Conservation (phyloP, 2,329 filamentous ascomycete genomes). For the Ascochyta rabiei region DNA sequence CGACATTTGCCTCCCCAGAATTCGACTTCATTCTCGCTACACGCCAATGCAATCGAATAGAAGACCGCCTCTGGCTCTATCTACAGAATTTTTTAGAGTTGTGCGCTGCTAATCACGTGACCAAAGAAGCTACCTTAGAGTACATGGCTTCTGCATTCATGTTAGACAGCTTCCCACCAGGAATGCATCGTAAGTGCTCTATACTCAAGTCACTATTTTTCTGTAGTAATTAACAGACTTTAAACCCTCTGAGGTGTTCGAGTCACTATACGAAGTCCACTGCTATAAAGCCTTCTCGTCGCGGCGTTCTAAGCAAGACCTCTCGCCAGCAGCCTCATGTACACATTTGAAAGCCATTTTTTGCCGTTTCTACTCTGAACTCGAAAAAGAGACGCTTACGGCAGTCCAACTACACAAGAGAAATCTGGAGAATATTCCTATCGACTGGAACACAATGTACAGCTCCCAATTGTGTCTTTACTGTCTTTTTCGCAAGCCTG, state of each 20-base stretch:
- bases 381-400: conserved; percentile 9
- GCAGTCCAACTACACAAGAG: conserved; percentile 9
- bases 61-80: not conserved
- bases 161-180: no score
- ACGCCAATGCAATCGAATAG: not conserved
- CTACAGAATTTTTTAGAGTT: no score
- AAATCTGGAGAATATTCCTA: no score
- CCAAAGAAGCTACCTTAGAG: no score
- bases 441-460: conserved; percentile 7
- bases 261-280: no score
- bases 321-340: not conserved
- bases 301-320: not conserved
- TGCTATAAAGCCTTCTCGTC: not conserved
- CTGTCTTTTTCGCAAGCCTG: not conserved
- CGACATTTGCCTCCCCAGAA: not conserved
- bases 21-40: not conserved
- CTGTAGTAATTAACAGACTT: not conserved
- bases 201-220: conserved; percentile 1
- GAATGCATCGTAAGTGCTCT: conserved; percentile 20
- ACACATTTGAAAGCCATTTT: not conserved
- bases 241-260: not conserved
- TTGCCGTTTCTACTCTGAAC: conserved; percentile 1
- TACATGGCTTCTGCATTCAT: no score
- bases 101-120: no score
- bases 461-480: not conserved